Percentiles rank a stretch among this genome's conserved stretches.
phyloP scores from a whole-genome alignment of 1,139 yeast genomes.

The Geotrichum europaeum region DNA sequence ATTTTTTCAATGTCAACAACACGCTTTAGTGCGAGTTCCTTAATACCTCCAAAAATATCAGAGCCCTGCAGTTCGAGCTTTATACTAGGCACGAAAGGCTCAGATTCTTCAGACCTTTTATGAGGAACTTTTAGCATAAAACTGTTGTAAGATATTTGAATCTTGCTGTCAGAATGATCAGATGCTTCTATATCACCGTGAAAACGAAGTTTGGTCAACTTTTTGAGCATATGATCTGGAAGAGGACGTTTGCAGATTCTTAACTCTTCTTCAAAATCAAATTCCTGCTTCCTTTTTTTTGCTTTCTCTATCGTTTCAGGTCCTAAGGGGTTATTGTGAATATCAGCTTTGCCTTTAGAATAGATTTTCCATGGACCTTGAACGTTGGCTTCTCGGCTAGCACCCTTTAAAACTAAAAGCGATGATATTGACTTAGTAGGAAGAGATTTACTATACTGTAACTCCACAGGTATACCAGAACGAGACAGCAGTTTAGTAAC shows the following conservation, averaged over 20 bases:
- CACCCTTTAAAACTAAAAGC: constrained; percentile 53
- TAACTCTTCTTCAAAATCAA: constrained; percentile 11
- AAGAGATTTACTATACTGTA: constrained; percentile 35
- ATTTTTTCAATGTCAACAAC: constrained; percentile 48
- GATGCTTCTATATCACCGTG: constrained; percentile 13
- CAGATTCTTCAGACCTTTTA: not conserved
- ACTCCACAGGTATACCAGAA: constrained; percentile 33
- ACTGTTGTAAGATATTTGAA: constrained; percentile 8
- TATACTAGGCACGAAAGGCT: constrained; percentile 27
- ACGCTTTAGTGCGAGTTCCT: constrained; percentile 57
- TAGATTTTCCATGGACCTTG: constrained; percentile 30
- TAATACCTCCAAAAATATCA: constrained; percentile 79
- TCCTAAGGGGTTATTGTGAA: constrained; percentile 6
- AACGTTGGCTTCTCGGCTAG: constrained; percentile 36
- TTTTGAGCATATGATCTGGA: not conserved
- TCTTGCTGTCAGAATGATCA: not conserved
- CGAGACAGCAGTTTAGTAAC: constrained; percentile 48
- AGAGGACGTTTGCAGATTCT: not conserved
- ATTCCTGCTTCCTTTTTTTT: constrained; percentile 18
- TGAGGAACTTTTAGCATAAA: constrained; percentile 9
- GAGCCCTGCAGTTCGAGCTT: constrained; percentile 54
- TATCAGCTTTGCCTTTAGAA: constrained; percentile 27
- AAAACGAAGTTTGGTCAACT: constrained; percentile 12
- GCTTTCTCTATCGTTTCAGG: not conserved
- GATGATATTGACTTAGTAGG: constrained; percentile 52